phyloP scores from a whole-genome alignment of 805 yeast genomes.

The Pichia cephalocereana region DNA sequence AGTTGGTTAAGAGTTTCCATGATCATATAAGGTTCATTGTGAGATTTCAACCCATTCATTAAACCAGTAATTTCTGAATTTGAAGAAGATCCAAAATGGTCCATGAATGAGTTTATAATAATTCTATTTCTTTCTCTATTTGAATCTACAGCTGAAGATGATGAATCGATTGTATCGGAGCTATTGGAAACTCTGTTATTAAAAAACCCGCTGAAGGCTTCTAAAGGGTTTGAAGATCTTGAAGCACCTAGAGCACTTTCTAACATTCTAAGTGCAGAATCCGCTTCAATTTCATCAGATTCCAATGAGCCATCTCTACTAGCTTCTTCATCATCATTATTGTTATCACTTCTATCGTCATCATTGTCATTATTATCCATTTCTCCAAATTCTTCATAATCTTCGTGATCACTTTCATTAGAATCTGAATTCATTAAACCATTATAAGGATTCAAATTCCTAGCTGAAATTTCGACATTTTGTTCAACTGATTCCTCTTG shows the following conservation, averaged over 20 bases:
- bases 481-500: slow-evolving; percentile 14
- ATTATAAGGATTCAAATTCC: background rate
- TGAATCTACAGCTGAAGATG: background rate
- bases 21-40: slow-evolving; percentile 51
- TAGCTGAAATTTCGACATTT: background rate
- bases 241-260: slow-evolving; percentile 5
- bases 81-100: slow-evolving; percentile 15
- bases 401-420: background rate
- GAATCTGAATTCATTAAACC: background rate
- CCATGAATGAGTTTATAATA: slow-evolving; percentile 23
- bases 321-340: slow-evolving; percentile 10
- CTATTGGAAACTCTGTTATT: background rate
- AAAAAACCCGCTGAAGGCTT: background rate
- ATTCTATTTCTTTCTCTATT: slow-evolving; percentile 10
- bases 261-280: slow-evolving; percentile 9
- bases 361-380: slow-evolving; percentile 7
- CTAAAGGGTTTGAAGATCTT: background rate
- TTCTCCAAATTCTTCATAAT: background rate
- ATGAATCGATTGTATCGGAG: background rate
- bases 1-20: slow-evolving; percentile 59
- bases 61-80: slow-evolving; percentile 19
- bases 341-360: slow-evolving; percentile 13
- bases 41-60: slow-evolving; percentile 30
- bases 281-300: slow-evolving; percentile 8
- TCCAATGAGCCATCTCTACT: background rate